Evolutionary conservation across 2,329 filamentous ascomycete genomes (phyloP), one percentile per base, ranked within the genome.

Genomic region (Cladophialophora psammophila): DNA sequence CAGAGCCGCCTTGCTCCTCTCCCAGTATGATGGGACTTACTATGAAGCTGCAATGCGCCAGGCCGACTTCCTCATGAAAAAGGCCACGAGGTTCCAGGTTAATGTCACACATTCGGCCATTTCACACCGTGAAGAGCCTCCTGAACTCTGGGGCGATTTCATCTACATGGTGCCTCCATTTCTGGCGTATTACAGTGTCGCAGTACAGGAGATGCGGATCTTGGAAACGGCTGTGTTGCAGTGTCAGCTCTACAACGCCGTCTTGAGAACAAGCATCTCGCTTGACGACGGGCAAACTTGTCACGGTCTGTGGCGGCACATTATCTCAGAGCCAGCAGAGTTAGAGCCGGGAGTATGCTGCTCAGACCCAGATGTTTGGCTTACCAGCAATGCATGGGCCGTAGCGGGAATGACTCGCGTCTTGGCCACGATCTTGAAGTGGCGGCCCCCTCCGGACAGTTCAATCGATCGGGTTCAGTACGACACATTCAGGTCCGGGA

Each of bases 151-250:
- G 81, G 78, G 82, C 13, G 84, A 85, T 71, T 83, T 80, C 69
- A 65, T 84, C 6, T 82, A 81, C 71, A 85, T 84, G 83, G 79
- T 78, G 1, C 82, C 83, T n/a, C 83, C 84, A 1, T 81, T 81
- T 50, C 73, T 84, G 18, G 82, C 82, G 3, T 84, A 82, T 70
- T 80, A 80, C 71, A 82, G 76, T 32, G 79, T 82, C 7, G 77
- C 76, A 13, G 75, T 72, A 0, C 72, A 76, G n/a, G 75, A 83
- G 61, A 36, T 76, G 12, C 69, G 60, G 7, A 66, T 80, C 18
- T 65, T 82, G 32, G 69, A 72, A n/a, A 75, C 78, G 64, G 77
- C 80, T 2, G 73, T 81, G 9, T 52, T 71, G 12, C 82, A 85
- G 69, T 80, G 80, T 56, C 69, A 72, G 18, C 72, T 81, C 13